phyloP scores from a whole-genome alignment of 306 rosid species.

The Leucaena leucocephala region DNA sequence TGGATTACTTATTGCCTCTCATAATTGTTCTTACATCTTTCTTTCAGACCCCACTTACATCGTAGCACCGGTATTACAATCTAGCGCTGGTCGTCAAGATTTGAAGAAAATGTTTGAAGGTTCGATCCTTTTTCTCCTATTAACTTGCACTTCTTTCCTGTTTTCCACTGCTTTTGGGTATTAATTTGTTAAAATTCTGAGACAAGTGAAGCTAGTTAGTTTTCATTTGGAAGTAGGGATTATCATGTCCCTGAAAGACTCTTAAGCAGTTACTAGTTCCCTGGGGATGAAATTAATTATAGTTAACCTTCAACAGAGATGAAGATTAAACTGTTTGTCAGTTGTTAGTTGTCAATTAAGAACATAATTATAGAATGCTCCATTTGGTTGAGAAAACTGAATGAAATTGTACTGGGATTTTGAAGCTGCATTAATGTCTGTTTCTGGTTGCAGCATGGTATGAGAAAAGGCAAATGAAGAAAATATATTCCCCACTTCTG shows the following conservation, averaged over 20 bases:
- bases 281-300: neutral
- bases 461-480: conserved; percentile 87
- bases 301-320: neutral
- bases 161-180: neutral
- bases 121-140: conserved; percentile 30
- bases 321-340: neutral
- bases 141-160: conserved; percentile 2
- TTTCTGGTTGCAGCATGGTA: conserved; percentile 83
- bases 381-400: neutral
- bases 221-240: too few relatives aligned
- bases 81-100: conserved; percentile 80
- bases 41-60: conserved; percentile 85
- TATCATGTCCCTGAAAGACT: neutral
- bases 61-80: conserved; percentile 86
- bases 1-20: conserved; percentile 22
- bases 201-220: too few relatives aligned
- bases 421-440: conserved; percentile 14
- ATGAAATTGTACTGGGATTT: neutral
- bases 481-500: conserved; percentile 92
- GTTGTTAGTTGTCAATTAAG: neutral
- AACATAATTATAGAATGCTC: neutral
- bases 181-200: neutral
- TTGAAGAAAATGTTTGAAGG: conserved; percentile 92
- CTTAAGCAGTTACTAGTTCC: neutral
- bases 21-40: conserved; percentile 20